A percentile compares a stretch with the other conserved stretches of the same genome.
Evolutionary conservation across 306 rosid species (phyloP).

Genomic region (apple (Malus domestica)): ASM211411v1 NC_041798.1:32646001-32646500

Average conservation of each 20-base stretch:
- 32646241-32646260: slow-evolving; percentile 1
- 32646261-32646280: slow-evolving; percentile 8
- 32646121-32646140: neutral
- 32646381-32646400: neutral
- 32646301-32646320: neutral
- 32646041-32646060: neutral
- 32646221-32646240: neutral
- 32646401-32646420: neutral
- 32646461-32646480: no score
- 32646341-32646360: slow-evolving; percentile 1
- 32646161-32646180: neutral
- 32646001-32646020: neutral
- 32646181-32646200: neutral
- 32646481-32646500: neutral
- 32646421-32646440: no score
- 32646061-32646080: neutral
- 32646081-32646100: neutral
- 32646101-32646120: neutral
- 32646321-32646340: neutral
- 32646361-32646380: neutral
- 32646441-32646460: no score
- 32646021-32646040: neutral
- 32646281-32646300: neutral
- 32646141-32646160: neutral
- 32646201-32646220: neutral